Base-by-base conservation (phyloP, 2,329 filamentous ascomycete species). In the Fusarium sacchari region DNA sequence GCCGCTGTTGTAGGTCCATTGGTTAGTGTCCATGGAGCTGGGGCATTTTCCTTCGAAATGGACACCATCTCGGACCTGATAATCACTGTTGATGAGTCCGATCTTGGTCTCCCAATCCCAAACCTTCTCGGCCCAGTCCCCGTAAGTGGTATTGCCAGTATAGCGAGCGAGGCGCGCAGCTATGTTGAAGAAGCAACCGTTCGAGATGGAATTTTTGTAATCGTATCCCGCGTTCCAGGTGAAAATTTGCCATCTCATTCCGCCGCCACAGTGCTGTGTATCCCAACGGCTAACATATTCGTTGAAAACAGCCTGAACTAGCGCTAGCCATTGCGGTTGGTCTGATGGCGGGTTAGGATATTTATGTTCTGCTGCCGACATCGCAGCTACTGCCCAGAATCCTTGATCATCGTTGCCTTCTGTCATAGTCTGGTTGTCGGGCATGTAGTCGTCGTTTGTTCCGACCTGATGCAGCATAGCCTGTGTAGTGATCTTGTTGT, bases 181-280 rank as follows among this genome's bases (percentile, higher is more conserved):
- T 26, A 92, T 79, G 79, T 92, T 91, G 83, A 92, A 92, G 81
- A 92, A 92, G 81, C 89, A 91, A 10, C 90, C 90, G 82, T 92
- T 92, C 42, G 89, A 89, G 72, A 92, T 91, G n/a, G 88, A 86
- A 82, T 92, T 92, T 78, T 92, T 92, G 84, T 92, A 92, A 80
- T 88, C 85, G 82, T 85, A 91, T 52, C 94, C 94, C 60, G 86
- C 88, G 83, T 95, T 95, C 83, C 91, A 93, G 13, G 89, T 86
- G 83, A 92, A 95, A 69, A 97, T 93, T 83, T 97, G 94, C 95
- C 95, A 97, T 72, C 92, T 90, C 72, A 97, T 82, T 13, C 94
- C 94, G 50, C 94, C 94, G 53, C 83, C 85, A 81, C 94, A 97
- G 53, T 80, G 71, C 0, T 82, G 76, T 6, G 82, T 83, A 76